Conservation (phyloP, 2,329 filamentous ascomycete genomes). For the Niveomyces coronatus region DNA sequence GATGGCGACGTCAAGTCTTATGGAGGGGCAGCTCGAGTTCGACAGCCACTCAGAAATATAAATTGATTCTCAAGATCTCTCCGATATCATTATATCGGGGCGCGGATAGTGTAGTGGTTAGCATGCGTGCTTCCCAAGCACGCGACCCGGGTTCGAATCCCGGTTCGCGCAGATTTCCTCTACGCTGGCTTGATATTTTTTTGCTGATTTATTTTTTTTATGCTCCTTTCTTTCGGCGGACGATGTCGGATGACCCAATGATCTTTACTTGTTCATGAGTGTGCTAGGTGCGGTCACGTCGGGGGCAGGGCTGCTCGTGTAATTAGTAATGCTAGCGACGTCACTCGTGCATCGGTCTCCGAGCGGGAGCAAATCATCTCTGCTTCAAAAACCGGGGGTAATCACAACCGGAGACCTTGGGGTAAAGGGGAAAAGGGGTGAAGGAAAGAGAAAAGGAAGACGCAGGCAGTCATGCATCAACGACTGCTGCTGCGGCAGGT, state of each 20-base stretch:
- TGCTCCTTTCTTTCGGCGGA: no score
- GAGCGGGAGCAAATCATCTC: conserved; percentile 9
- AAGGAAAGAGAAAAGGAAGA: background rate
- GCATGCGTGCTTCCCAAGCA: conserved; percentile 12
- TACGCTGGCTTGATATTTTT: conserved; percentile 1
- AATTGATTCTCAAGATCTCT: background rate
- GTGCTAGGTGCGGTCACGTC: no score
- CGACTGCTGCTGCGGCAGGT: conserved; percentile 7
- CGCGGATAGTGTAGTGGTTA: conserved; percentile 12
- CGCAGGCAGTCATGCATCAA: conserved; percentile 6
- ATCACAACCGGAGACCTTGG: conserved; percentile 5
- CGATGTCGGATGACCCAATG: background rate
- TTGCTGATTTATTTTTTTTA: background rate
- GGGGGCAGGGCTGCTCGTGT: no score
- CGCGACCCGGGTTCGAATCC: conserved; percentile 11
- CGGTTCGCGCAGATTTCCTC: conserved; percentile 11
- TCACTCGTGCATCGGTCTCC: conserved; percentile 9
- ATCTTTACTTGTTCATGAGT: no score
- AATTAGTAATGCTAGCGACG: conserved; percentile 8
- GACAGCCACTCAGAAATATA: no score
- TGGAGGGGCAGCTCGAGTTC: no score
- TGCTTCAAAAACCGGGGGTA: conserved; percentile 7
- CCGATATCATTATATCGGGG: conserved; percentile 2
- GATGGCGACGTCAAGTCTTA: no score
- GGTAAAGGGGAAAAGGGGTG: no score